Conservation (phyloP, 2,329 filamentous ascomycete species). For the Cladophialophora carrionii region DNA sequence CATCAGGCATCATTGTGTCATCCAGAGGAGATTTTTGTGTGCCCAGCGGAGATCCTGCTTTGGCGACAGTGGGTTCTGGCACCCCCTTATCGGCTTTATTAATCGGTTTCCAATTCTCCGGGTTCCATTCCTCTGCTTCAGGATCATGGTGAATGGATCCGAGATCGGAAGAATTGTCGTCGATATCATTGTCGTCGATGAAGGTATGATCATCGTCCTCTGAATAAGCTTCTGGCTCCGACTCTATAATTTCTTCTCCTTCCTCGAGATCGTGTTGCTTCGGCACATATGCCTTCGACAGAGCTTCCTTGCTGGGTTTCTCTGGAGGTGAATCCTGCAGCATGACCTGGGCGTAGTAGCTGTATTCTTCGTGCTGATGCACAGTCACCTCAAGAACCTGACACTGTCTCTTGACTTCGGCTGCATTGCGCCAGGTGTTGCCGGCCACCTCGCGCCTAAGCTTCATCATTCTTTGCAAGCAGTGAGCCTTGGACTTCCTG, state of each 20-base stretch:
- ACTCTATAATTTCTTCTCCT: conserved; percentile 54
- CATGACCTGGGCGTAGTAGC: conserved; percentile 53
- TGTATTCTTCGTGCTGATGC: conserved; percentile 55
- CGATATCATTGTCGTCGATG: conserved; percentile 41
- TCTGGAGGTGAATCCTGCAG: conserved; percentile 42
- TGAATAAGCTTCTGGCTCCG: conserved; percentile 39
- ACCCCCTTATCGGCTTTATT: background rate
- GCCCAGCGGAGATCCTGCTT: background rate
- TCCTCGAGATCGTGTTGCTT: conserved; percentile 42
- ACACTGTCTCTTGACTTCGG: conserved; percentile 61
- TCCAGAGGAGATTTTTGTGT: background rate
- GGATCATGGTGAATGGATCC: conserved; percentile 30
- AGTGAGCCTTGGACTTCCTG: conserved; percentile 48
- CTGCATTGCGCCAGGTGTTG: conserved; percentile 57
- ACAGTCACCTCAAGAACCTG: conserved; percentile 67
- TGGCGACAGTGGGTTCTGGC: background rate
- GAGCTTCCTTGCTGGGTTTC: conserved; percentile 26
- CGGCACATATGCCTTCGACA: conserved; percentile 14
- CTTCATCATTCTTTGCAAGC: conserved; percentile 60
- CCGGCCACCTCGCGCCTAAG: conserved; percentile 58
- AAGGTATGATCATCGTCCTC: conserved; percentile 57
- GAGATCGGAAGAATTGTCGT: conserved; percentile 30
- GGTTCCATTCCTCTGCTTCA: conserved; percentile 28
- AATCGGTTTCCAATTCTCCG: conserved; percentile 8
- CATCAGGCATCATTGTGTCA: conserved; percentile 8